Evolutionary conservation across 768 basidiomycete genomes (phyloP).

Genomic region (Pleurotus cornucopiae): DNA sequence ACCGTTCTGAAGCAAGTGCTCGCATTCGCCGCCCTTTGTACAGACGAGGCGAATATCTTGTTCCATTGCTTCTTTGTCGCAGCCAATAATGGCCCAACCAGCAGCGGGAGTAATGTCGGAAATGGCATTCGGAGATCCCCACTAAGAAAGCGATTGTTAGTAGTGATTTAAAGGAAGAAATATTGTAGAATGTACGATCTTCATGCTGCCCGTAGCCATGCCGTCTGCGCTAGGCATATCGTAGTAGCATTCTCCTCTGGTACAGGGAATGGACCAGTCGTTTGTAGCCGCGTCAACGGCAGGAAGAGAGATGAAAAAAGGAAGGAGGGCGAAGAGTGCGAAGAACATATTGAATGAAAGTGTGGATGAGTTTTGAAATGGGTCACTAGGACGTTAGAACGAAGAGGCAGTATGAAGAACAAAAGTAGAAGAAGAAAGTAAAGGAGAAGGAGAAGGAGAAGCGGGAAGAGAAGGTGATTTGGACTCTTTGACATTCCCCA

Average conservation of each 20-base stretch:
- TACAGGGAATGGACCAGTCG: constrained; percentile 21
- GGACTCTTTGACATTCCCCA: no score
- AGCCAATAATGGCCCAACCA: neutral
- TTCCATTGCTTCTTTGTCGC: neutral
- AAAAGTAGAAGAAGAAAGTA: no score
- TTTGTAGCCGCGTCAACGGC: neutral
- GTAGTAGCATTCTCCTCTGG: constrained; percentile 19
- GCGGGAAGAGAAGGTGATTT: no score
- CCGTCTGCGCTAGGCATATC: constrained; percentile 9
- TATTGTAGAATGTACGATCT: neutral
- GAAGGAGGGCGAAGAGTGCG: no score
- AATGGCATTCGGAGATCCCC: neutral
- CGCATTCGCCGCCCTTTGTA: constrained; percentile 24
- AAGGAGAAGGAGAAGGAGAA: no score
- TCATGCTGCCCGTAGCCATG: neutral
- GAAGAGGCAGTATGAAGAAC: no score
- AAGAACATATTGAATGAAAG: no score
- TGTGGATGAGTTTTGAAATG: no score
- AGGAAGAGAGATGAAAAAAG: no score
- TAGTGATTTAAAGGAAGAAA: neutral
- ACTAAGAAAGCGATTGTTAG: neutral
- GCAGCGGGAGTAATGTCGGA: neutral
- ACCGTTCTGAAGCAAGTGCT: constrained; percentile 33
- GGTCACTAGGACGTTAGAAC: no score
- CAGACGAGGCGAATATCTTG: constrained; percentile 11